Percentiles rank a stretch among this genome's conserved stretches.
Conservation (phyloP, 345 rosid genomes). For the Melaleuca quinquenervia region DNA sequence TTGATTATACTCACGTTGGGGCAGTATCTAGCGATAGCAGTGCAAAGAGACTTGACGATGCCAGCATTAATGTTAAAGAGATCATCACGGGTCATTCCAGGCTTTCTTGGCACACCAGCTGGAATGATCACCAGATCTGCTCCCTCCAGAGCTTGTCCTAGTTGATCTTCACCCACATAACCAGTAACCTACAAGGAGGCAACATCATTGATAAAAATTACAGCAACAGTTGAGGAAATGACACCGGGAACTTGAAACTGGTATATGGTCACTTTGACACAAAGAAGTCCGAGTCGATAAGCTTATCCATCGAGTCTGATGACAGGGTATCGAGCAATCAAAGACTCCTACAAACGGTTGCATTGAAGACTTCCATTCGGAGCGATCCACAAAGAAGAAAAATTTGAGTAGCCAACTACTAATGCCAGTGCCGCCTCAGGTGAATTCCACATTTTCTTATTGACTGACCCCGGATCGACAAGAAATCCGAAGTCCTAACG, state of each 20-base stretch:
- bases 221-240: background rate
- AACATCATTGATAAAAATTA: background rate
- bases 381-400: background rate
- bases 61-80: constrained; percentile 92
- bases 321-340: background rate
- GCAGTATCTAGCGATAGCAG: constrained; percentile 78
- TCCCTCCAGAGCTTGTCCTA: constrained; percentile 65
- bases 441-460: background rate
- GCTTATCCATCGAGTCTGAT: background rate
- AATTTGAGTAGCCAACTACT: background rate
- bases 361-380: background rate
- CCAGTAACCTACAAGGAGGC: constrained; percentile 41
- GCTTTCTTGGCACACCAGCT: constrained; percentile 88
- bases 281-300: background rate
- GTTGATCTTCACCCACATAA: constrained; percentile 57
- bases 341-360: background rate
- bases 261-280: background rate
- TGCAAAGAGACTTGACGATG: constrained; percentile 54
- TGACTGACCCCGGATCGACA: background rate
- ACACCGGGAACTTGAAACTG: background rate
- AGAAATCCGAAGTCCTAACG: background rate
- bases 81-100: constrained; percentile 93
- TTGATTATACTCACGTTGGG: constrained; percentile 43
- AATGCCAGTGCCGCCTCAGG: background rate
- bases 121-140: constrained; percentile 72